Percentiles rank a stretch among this genome's conserved stretches.
These are phyloP conservation scores for Phialophora verrucosa DNA, from an alignment of 2,329 filamentous ascomycete species.

Conservation along the genomic window DNA sequence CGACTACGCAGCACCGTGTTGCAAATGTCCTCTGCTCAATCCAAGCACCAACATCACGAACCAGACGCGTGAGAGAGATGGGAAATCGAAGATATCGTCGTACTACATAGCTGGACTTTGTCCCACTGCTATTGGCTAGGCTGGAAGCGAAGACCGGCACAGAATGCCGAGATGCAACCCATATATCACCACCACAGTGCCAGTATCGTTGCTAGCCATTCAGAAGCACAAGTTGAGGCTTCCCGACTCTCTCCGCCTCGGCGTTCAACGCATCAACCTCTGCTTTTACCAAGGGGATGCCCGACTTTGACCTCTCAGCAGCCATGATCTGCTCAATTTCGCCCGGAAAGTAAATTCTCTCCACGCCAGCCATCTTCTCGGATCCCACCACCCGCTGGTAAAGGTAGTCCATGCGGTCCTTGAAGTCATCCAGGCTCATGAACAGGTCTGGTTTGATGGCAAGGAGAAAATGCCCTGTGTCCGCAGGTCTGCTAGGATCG, in stretches of 20 bases:
- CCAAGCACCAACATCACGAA: background rate
- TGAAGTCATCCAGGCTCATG: slow-evolving; percentile 72
- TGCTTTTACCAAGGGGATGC: slow-evolving; percentile 57
- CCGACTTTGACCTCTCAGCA: slow-evolving; percentile 47
- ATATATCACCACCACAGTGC: background rate
- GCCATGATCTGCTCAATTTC: slow-evolving; percentile 61
- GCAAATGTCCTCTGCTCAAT: background rate
- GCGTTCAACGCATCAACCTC: slow-evolving; percentile 58
- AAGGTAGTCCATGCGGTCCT: slow-evolving; percentile 63
- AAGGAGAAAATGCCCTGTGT: slow-evolving; percentile 76
- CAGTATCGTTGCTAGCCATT: background rate
- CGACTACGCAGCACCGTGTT: background rate
- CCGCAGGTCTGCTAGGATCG: slow-evolving; percentile 69
- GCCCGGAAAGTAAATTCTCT: slow-evolving; percentile 63
- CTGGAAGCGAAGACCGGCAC: background rate
- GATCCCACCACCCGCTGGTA: slow-evolving; percentile 60
- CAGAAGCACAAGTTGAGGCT: slow-evolving; percentile 6
- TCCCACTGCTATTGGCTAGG: background rate
- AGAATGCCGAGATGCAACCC: background rate
- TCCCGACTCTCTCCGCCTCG: slow-evolving; percentile 55
- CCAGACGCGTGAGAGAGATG: background rate
- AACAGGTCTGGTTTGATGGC: slow-evolving; percentile 77
- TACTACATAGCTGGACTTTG: background rate
- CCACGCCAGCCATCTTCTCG: slow-evolving; percentile 60
- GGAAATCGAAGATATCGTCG: background rate